Evolutionary conservation across 257 asterid species (phyloP).

Genomic region (Scutellaria galericulata): DNA sequence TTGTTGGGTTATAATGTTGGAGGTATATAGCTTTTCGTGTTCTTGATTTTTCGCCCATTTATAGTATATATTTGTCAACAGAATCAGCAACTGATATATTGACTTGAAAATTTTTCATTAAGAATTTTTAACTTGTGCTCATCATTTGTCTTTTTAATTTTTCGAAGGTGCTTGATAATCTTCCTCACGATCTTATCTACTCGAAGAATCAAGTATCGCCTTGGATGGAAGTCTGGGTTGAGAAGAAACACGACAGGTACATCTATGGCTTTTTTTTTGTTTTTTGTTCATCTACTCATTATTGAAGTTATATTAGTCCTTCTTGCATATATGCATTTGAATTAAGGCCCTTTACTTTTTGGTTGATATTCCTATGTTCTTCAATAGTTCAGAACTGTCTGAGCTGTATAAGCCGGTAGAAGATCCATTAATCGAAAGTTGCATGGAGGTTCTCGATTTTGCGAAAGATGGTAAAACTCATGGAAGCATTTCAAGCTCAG

Average conservation of each 20-base stretch:
- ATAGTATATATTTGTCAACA: not conserved
- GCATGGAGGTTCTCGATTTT: slow-evolving; percentile 77
- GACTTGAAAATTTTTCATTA: not conserved
- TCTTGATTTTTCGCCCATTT: slow-evolving; percentile 4
- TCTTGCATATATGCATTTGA: slow-evolving; percentile 24
- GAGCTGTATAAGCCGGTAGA: slow-evolving; percentile 80
- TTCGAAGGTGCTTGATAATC: slow-evolving; percentile 94
- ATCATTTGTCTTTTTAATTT: not conserved
- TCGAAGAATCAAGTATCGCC: slow-evolving; percentile 79
- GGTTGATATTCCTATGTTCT: slow-evolving; percentile 19
- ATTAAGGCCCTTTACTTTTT: slow-evolving; percentile 15
- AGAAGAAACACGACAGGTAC: slow-evolving; percentile 65
- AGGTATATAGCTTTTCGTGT: slow-evolving; percentile 55
- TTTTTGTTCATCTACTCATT: slow-evolving; percentile 6
- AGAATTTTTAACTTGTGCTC: slow-evolving; percentile 14
- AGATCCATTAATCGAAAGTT: slow-evolving; percentile 71
- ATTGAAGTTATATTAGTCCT: slow-evolving; percentile 1
- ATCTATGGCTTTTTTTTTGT: not conserved
- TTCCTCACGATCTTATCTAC: slow-evolving; percentile 93
- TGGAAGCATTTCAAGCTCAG: slow-evolving; percentile 55
- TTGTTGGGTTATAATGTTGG: slow-evolving; percentile 98
- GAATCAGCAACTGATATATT: slow-evolving; percentile 24
- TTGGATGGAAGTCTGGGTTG: slow-evolving; percentile 99
- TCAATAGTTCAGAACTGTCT: slow-evolving; percentile 61
- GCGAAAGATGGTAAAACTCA: slow-evolving; percentile 55